A percentile compares a stretch with the other conserved stretches of the same genome.
Conservation (phyloP, 345 rosid genomes). For the Lepidium africanum region DNA sequence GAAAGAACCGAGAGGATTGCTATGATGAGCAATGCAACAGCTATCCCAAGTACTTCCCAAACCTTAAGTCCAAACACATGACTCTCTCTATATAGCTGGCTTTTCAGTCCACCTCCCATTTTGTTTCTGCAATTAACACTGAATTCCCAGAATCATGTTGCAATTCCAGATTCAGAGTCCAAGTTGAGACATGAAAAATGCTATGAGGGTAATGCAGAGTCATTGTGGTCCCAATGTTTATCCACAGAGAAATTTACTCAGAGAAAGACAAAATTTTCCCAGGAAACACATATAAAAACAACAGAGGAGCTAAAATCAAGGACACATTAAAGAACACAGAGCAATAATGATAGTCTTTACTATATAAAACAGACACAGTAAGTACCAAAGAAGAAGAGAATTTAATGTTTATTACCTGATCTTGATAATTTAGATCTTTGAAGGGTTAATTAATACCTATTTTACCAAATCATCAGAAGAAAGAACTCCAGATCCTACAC, state of each 20-base stretch:
- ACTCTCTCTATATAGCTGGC: slow-evolving; percentile 62
- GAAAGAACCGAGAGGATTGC: slow-evolving; percentile 66
- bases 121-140: slow-evolving; percentile 1
- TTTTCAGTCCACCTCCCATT: slow-evolving; percentile 63
- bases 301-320: slow-evolving; percentile 6
- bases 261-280: neutral
- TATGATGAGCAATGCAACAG: slow-evolving; percentile 61
- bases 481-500: slow-evolving; percentile 42
- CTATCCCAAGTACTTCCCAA: slow-evolving; percentile 83
- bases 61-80: slow-evolving; percentile 65
- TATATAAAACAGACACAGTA: slow-evolving; percentile 2
- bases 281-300: slow-evolving; percentile 8
- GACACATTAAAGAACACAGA: slow-evolving; percentile 8
- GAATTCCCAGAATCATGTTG: neutral
- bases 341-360: slow-evolving; percentile 5
- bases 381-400: slow-evolving; percentile 3
- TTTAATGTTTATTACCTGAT: slow-evolving; percentile 26
- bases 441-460: slow-evolving; percentile 16
- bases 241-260: slow-evolving; percentile 10
- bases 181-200: neutral
- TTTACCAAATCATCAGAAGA: slow-evolving; percentile 2
- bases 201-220: neutral
- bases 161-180: neutral
- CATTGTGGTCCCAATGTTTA: slow-evolving; percentile 20
- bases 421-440: slow-evolving; percentile 45